Conservation (phyloP, 2,329 filamentous ascomycete species). For the Sclerotinia borealis region DNA sequence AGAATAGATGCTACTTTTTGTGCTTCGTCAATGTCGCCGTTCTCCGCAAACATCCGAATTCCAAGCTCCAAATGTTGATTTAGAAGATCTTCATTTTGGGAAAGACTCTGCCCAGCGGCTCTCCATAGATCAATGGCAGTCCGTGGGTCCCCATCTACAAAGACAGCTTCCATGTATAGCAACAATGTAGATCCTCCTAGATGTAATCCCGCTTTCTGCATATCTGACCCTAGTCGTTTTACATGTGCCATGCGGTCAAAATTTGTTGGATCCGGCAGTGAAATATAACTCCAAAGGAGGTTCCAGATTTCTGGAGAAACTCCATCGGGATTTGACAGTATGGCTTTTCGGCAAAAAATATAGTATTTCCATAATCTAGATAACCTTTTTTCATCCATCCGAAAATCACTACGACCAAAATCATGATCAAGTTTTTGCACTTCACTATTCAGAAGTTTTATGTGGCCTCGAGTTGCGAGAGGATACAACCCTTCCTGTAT, state of each 20-base stretch:
- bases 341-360: constrained; percentile 41
- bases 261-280: constrained; percentile 39
- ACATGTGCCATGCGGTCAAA: constrained; percentile 57
- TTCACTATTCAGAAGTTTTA: background rate
- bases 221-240: constrained; percentile 58
- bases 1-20: constrained; percentile 50
- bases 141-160: constrained; percentile 51
- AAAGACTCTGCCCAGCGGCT: constrained; percentile 31
- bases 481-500: background rate
- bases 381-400: background rate
- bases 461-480: background rate
- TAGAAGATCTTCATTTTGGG: constrained; percentile 28
- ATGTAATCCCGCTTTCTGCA: constrained; percentile 50
- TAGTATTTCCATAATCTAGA: constrained; percentile 41
- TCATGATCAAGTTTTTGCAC: background rate
- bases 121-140: constrained; percentile 33
- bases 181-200: constrained; percentile 55
- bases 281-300: constrained; percentile 58
- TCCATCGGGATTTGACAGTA: constrained; percentile 43
- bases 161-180: constrained; percentile 62
- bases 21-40: constrained; percentile 53
- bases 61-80: constrained; percentile 59
- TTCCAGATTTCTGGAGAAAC: constrained; percentile 58
- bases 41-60: constrained; percentile 55
- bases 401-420: background rate